These are phyloP conservation scores for Cucumis sativus DNA, from an alignment of 306 rosid species.

Conservation along the genomic window DNA sequence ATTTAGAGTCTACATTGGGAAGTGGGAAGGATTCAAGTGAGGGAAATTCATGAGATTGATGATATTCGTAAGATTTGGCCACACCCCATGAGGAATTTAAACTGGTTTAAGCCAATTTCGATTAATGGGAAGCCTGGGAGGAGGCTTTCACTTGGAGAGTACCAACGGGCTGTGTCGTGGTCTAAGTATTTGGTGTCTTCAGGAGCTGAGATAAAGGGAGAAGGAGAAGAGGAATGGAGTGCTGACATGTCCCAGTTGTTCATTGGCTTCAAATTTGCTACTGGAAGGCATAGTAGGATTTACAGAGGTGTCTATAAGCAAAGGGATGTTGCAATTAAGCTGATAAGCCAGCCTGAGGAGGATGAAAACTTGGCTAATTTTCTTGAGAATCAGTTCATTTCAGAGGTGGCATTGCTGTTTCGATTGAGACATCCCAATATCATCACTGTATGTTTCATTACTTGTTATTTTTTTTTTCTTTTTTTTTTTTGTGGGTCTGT, in stretches of 20 bases:
- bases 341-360: constrained; percentile 80
- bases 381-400: constrained; percentile 77
- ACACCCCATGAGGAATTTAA: constrained; percentile 17
- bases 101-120: constrained; percentile 43
- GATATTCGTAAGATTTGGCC: constrained; percentile 24
- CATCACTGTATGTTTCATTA: constrained; percentile 49
- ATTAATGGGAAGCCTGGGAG: constrained; percentile 36
- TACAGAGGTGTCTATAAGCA: constrained; percentile 79
- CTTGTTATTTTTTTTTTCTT: background rate
- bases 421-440: constrained; percentile 68
- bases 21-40: background rate
- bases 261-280: constrained; percentile 71
- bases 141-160: constrained; percentile 68
- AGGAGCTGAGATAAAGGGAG: constrained; percentile 78
- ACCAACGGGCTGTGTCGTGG: constrained; percentile 87
- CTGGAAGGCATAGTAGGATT: constrained; percentile 83
- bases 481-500: background rate
- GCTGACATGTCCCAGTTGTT: constrained; percentile 84
- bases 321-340: constrained; percentile 78
- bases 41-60: constrained; percentile 24
- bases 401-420: constrained; percentile 73
- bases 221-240: constrained; percentile 91
- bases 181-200: constrained; percentile 79
- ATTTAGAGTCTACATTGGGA: background rate
- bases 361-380: constrained; percentile 55